Evolutionary conservation across 176 grass and related monocot species (phyloP).

Genomic region (Ensete glaucum): DNA sequence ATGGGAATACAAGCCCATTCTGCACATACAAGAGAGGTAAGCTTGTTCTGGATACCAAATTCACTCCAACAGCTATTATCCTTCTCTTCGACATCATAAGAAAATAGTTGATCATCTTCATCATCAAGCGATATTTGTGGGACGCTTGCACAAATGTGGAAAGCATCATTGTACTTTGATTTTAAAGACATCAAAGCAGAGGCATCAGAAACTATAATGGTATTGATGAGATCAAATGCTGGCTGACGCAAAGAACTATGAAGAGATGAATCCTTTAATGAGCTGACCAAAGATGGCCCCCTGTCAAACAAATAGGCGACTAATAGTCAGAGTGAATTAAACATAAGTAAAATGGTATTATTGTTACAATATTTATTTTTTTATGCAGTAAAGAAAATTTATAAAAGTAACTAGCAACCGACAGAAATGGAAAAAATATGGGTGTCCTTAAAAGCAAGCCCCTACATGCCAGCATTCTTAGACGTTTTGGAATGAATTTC

Average conservation of each 20-base stretch:
- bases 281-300: conserved; percentile 82
- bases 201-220: conserved; percentile 87
- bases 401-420: background rate
- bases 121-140: conserved; percentile 44
- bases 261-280: conserved; percentile 62
- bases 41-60: conserved; percentile 67
- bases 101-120: conserved; percentile 58
- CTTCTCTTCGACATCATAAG: conserved; percentile 33
- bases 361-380: background rate
- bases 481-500: background rate
- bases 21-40: conserved; percentile 60
- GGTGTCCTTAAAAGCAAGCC: background rate
- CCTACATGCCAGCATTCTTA: background rate
- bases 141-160: conserved; percentile 28
- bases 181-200: conserved; percentile 81
- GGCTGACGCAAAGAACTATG: conserved; percentile 85
- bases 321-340: background rate
- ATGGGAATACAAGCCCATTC: conserved; percentile 80
- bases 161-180: conserved; percentile 30
- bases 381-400: background rate
- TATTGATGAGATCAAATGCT: conserved; percentile 89
- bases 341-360: conserved; percentile 11
- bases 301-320: conserved; percentile 32
- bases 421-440: background rate
- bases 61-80: conserved; percentile 69